Base-by-base conservation (phyloP, 73 alveolate genomes). In the Durusdinium trenchii region DNA sequence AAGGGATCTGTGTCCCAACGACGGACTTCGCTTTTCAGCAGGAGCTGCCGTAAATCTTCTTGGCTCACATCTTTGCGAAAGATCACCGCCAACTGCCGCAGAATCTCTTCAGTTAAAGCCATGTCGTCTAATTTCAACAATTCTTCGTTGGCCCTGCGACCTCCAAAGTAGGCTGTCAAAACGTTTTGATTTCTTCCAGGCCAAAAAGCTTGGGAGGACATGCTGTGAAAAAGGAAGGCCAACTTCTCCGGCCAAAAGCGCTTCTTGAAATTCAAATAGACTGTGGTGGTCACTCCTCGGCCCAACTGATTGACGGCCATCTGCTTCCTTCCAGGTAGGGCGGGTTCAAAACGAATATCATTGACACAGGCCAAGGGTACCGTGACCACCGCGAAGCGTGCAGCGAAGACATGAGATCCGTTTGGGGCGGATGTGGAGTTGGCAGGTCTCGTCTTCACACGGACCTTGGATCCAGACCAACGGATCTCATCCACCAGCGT, bases 1-100 rank as follows among this genome's bases (percentile, higher is more conserved):
- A 67, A 91, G n/a, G 97, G 97, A 20, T 91, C 95, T 30, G 40
- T 69, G 48, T 91, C 97, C 97, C 97, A 91, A 6, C 97, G 97
- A 51, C 67, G 61, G 51, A 91, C 97, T 14, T 91, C 97, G 57
- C 97, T 91, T 45, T 69, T 91, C 57, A 91, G 45, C 75, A 91
- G 36, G 45, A 91, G 87, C 23, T 43, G n/a, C 36, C 64, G 83
- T 52, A 89, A 35, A 16, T 60, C 96, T 26, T 5, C 42, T n/a
- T n/a, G n/a, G 46, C 32, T 26, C 57, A 64, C 48, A 32, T 75
- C 76, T 57, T 48, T 64, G 35, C 3, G 35, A 38, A 91, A 69
- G 28, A 91, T 91, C 57, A 57, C 97, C 36, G 73, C 30, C 76
- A 91, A 51, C 97, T 91, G 97, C 46, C 97, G 97, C 46, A 91